Conservation (phyloP, 345 rosid species). For the Eucalyptus regnans region DNA sequence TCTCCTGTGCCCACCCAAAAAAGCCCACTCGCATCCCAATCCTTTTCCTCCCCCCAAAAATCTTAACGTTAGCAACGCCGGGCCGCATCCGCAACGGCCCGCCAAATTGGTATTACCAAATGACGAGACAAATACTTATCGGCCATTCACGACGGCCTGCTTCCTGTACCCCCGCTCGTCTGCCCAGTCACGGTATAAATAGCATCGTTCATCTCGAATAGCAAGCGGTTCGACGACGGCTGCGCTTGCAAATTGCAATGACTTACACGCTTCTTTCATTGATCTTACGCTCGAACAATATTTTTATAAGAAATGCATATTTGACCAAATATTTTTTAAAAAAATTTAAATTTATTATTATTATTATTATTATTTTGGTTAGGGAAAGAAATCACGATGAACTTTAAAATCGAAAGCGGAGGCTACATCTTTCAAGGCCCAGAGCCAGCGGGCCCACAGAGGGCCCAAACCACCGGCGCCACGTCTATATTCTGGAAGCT, state of each 20-base stretch:
- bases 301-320: not conserved
- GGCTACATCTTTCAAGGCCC: not conserved
- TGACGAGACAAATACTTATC: not conserved
- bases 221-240: not conserved
- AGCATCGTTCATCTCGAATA: not conserved
- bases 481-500: not conserved
- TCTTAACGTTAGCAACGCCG: not conserved
- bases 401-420: not conserved
- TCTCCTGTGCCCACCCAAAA: not conserved
- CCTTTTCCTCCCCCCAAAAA: not conserved
- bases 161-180: not conserved
- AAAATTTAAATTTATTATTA: not conserved
- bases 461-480: not conserved
- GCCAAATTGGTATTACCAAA: not conserved
- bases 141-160: not conserved
- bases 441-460: not conserved
- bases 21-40: not conserved
- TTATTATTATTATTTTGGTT: not conserved
- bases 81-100: not conserved
- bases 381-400: not conserved
- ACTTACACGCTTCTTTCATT: not conserved
- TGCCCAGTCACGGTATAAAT: not conserved
- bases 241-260: not conserved
- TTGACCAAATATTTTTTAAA: not conserved
- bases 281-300: not conserved